Conservation (phyloP, 1,284 basidiomycete species). For the Crepidotus sp. region DNA sequence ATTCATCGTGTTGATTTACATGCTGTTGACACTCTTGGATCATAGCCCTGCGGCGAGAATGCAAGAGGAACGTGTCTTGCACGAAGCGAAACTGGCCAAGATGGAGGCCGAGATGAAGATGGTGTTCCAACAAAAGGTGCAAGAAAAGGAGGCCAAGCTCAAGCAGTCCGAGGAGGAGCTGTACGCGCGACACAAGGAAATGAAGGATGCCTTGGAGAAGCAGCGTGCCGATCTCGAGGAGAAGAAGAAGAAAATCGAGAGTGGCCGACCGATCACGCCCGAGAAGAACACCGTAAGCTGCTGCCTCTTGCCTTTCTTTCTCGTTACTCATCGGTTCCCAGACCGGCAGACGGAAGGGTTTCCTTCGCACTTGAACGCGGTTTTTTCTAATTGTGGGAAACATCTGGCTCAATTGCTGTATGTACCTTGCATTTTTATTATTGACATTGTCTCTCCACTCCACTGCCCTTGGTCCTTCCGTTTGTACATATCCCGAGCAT, state of each 20-base stretch:
- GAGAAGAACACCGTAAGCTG: conserved; percentile 73
- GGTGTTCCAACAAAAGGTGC: conserved; percentile 99
- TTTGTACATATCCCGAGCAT: conserved; percentile 26
- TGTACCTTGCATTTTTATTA: conserved; percentile 19
- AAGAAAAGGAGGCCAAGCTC: conserved; percentile 95
- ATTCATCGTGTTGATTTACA: not conserved
- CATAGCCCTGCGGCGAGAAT: conserved; percentile 84
- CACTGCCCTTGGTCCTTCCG: conserved; percentile 24
- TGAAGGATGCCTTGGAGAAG: conserved; percentile 98
- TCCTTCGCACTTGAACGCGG: conserved; percentile 53
- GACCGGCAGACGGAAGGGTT: conserved; percentile 67
- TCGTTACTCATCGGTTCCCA: conserved; percentile 22
- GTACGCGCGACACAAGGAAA: conserved; percentile 94
- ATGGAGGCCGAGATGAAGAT: conserved; percentile 99
- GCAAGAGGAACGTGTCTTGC: conserved; percentile 88
- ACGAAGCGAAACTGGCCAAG: conserved; percentile 94
- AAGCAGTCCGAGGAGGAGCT: conserved; percentile 98
- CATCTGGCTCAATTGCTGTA: conserved; percentile 16
- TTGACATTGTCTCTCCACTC: conserved; percentile 25
- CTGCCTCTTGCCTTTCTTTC: conserved; percentile 5
- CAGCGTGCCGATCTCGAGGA: conserved; percentile 93
- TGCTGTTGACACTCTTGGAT: conserved; percentile 5
- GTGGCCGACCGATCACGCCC: conserved; percentile 87
- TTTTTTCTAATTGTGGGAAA: conserved; percentile 12
- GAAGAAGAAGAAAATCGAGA: conserved; percentile 95